Conservation (phyloP, 192 early-diverging fungal genomes). For the Linnemannia elongata region DNA sequence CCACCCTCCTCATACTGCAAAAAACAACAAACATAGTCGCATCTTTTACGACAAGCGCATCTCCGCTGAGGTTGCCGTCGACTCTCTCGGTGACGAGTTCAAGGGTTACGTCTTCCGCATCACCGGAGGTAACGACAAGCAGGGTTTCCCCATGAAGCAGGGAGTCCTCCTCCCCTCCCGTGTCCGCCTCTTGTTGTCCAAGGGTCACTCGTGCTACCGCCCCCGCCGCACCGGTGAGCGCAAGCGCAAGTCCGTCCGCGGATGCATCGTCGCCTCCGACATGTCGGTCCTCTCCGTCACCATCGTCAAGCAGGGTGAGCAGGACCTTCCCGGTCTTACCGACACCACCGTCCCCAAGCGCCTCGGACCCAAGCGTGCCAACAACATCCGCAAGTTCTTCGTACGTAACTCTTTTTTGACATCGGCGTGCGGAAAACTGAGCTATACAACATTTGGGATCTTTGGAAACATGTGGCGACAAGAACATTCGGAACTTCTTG, state of each 20-base stretch:
- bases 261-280: constrained; percentile 97
- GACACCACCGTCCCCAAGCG: constrained; percentile 95
- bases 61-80: constrained; percentile 92
- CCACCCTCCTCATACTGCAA: not conserved
- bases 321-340: constrained; percentile 95
- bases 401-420: constrained; percentile 57
- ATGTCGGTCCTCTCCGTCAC: constrained; percentile 94
- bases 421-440: too few species aligned
- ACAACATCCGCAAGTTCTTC: constrained; percentile 99
- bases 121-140: constrained; percentile 99
- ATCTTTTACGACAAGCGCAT: constrained; percentile 98
- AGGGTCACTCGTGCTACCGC: constrained; percentile 99
- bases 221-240: constrained; percentile 97
- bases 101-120: constrained; percentile 99
- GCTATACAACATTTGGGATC: not conserved
- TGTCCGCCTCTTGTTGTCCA: constrained; percentile 84
- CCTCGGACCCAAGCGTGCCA: constrained; percentile 98
- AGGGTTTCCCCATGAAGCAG: constrained; percentile 99
- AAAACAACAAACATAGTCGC: constrained; percentile 68
- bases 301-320: constrained; percentile 97
- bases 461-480: not conserved
- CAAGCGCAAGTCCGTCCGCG: constrained; percentile 99
- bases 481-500: not conserved
- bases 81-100: constrained; percentile 97
- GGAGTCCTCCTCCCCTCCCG: constrained; percentile 87